Conservation (phyloP, 2,329 filamentous ascomycete genomes). For the Shiraia bambusicola region DNA sequence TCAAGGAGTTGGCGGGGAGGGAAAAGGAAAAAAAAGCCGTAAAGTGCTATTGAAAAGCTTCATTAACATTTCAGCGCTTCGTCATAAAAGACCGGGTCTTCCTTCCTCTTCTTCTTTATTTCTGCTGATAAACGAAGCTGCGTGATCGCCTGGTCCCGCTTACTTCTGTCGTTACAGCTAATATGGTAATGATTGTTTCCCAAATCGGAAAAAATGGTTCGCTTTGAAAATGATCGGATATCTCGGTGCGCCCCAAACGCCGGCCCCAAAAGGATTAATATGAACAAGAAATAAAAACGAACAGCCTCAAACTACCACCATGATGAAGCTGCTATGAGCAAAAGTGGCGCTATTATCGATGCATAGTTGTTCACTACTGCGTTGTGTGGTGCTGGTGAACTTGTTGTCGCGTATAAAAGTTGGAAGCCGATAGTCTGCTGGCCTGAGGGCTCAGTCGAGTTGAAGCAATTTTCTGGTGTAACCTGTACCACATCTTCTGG, state of each 20-base stretch:
- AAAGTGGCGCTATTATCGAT: constrained; percentile 30
- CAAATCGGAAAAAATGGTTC: constrained; percentile 2
- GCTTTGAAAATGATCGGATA: constrained; percentile 19
- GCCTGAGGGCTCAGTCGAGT: constrained; percentile 58
- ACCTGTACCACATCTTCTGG: constrained; percentile 74
- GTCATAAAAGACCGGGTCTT: too few relatives aligned
- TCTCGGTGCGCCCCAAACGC: constrained; percentile 25
- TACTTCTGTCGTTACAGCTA: neutral
- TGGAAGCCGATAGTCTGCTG: constrained; percentile 64
- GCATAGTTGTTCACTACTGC: constrained; percentile 27
- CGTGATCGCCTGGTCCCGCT: too few relatives aligned
- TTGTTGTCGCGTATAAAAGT: constrained; percentile 66
- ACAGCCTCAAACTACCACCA: constrained; percentile 23
- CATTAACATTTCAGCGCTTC: too few relatives aligned
- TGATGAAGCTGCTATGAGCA: constrained; percentile 31
- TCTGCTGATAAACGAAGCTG: too few relatives aligned
- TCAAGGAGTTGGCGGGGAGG: too few relatives aligned
- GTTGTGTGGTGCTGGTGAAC: constrained; percentile 31
- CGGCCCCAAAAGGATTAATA: constrained; percentile 6
- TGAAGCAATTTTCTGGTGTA: constrained; percentile 83
- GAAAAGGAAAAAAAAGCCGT: too few relatives aligned
- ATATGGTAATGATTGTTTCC: neutral
- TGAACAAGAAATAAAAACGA: constrained; percentile 3
- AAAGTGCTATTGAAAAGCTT: too few relatives aligned
- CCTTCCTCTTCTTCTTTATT: too few relatives aligned